Evolutionary conservation across 345 rosid genomes (phyloP).

Genomic region (Arabis hirsuta): DNA sequence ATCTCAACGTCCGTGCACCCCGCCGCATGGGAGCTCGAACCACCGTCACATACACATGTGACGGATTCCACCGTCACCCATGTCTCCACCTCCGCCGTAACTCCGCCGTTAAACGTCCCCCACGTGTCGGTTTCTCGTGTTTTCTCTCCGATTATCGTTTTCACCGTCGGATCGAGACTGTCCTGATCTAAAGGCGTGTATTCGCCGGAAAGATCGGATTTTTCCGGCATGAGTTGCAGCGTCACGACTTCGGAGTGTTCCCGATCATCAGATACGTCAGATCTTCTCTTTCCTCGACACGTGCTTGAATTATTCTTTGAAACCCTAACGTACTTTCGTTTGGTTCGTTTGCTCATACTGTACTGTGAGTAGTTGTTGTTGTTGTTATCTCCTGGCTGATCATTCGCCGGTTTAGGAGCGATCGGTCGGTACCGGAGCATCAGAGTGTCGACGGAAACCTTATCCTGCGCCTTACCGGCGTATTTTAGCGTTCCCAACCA

Average conservation of each 20-base stretch:
- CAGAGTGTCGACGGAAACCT: constrained; percentile 50
- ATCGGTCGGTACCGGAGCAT: constrained; percentile 90
- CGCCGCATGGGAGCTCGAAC: constrained; percentile 39
- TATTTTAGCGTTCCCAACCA: constrained; percentile 43
- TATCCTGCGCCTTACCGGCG: constrained; percentile 47
- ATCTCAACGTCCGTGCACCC: constrained; percentile 49
- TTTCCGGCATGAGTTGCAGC: constrained; percentile 64
- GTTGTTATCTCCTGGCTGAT: constrained; percentile 39
- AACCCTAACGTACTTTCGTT: constrained; percentile 84
- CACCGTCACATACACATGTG: constrained; percentile 37
- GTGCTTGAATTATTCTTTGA: constrained; percentile 49
- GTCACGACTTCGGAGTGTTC: constrained; percentile 47
- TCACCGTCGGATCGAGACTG: constrained; percentile 25
- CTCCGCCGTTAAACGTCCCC: constrained; percentile 34
- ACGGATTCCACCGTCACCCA: constrained; percentile 59
- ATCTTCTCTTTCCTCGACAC: constrained; percentile 44
- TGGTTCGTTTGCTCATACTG: constrained; percentile 48
- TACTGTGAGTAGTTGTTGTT: constrained; percentile 32
- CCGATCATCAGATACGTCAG: constrained; percentile 32
- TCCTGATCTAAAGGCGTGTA: constrained; percentile 36
- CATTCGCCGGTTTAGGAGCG: constrained; percentile 58
- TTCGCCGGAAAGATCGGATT: constrained; percentile 30
- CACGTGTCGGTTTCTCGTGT: constrained; percentile 26
- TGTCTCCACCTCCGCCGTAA: constrained; percentile 41
- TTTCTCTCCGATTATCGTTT: constrained; percentile 31